phyloP scores from a whole-genome alignment of 306 rosid species.

The Begonia masoniana region DNA sequence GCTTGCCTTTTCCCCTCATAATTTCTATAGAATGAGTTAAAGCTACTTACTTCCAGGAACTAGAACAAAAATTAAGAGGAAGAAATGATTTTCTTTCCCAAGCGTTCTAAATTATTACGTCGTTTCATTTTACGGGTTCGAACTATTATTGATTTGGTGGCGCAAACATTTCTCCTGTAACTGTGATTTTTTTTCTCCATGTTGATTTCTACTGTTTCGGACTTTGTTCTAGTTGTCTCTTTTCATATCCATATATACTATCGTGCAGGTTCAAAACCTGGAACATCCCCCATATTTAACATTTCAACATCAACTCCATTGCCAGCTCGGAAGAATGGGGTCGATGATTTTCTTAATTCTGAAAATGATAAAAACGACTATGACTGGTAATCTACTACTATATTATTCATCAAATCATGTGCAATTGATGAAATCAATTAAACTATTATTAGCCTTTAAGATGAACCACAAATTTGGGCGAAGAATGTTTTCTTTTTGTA shows the following conservation, averaged over 20 bases:
- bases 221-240: background rate
- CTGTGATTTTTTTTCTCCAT: background rate
- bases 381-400: slow-evolving; percentile 49
- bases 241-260: background rate
- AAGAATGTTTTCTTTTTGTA: too few relatives aligned
- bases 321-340: slow-evolving; percentile 35
- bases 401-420: too few relatives aligned
- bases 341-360: slow-evolving; percentile 58
- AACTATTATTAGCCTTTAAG: too few relatives aligned
- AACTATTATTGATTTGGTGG: background rate
- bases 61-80: background rate
- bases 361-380: slow-evolving; percentile 66
- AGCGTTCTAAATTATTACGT: background rate
- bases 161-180: background rate
- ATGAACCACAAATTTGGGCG: too few relatives aligned
- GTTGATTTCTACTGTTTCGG: background rate
- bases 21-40: too few relatives aligned
- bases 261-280: slow-evolving; percentile 37
- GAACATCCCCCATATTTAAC: slow-evolving; percentile 37
- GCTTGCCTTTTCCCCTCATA: background rate
- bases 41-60: background rate
- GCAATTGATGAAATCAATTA: too few relatives aligned
- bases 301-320: slow-evolving; percentile 36
- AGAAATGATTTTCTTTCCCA: background rate
- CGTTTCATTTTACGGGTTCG: background rate